Conservation (phyloP, 345 rosid genomes). For the Syzygium grande region DNA sequence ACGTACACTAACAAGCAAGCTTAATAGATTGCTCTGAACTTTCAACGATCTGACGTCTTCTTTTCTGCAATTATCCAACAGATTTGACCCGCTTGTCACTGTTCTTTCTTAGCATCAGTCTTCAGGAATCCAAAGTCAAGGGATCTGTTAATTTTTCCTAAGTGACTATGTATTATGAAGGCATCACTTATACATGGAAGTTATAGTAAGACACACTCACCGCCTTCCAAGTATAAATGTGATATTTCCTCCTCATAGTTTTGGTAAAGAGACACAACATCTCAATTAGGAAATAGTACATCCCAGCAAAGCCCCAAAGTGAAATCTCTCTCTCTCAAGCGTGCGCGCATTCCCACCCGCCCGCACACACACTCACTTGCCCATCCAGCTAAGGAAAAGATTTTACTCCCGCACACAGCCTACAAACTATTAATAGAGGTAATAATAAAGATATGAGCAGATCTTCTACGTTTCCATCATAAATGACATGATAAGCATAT, state of each 20-base stretch:
- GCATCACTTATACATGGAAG: not conserved
- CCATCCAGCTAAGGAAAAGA: not conserved
- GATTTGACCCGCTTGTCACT: not conserved
- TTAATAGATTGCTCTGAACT: not conserved
- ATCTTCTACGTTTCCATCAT: not conserved
- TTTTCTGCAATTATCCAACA: not conserved
- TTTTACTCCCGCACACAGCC: not conserved
- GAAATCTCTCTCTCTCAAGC: not conserved
- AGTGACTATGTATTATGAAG: not conserved
- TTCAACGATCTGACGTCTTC: not conserved
- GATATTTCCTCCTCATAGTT: not conserved
- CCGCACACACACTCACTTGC: not conserved
- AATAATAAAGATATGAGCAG: not conserved
- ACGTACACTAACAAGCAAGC: not conserved
- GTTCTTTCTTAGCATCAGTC: not conserved
- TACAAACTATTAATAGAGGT: not conserved
- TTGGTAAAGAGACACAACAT: no score
- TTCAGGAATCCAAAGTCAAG: not conserved
- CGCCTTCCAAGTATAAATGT: not conserved
- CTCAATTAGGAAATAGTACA: no score
- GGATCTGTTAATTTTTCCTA: not conserved
- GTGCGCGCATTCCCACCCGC: rapidly evolving
- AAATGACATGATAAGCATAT: not conserved
- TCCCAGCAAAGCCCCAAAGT: not conserved
- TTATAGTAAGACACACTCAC: not conserved